Percentiles rank a stretch among this genome's conserved stretches.
phyloP scores from a whole-genome alignment of 768 basidiomycete species.

The Neoboletus subvelutipes region DNA sequence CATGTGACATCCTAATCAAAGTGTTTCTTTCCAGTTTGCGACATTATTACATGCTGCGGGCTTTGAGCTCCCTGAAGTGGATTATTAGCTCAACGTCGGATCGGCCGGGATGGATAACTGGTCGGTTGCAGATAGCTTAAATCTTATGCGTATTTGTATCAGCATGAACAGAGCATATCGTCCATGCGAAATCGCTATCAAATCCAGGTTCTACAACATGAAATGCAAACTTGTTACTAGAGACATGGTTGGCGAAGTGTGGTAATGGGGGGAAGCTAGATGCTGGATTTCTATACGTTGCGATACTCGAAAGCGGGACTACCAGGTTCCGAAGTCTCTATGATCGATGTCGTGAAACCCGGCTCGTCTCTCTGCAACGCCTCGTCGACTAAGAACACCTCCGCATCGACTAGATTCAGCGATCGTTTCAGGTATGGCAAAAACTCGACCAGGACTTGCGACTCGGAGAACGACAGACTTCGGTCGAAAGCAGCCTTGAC shows the following conservation, averaged over 20 bases:
- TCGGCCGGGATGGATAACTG: neutral
- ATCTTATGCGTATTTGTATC: constrained; percentile 11
- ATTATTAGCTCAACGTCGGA: neutral
- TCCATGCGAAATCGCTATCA: neutral
- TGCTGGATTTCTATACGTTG: constrained; percentile 50
- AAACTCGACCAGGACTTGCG: constrained; percentile 65
- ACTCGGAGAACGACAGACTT: constrained; percentile 80
- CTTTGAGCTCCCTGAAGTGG: constrained; percentile 38
- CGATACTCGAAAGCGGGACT: constrained; percentile 84
- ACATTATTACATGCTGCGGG: constrained; percentile 70
- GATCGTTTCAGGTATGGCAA: constrained; percentile 80
- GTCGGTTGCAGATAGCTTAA: neutral
- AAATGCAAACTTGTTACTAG: neutral
- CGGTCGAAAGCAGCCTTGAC: constrained; percentile 79
- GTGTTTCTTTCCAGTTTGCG: constrained; percentile 50
- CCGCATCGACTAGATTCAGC: constrained; percentile 66
- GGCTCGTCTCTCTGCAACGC: constrained; percentile 52
- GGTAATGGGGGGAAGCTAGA: too few relatives aligned
- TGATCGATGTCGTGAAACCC: constrained; percentile 65
- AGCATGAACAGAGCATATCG: neutral
- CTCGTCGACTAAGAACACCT: constrained; percentile 68
- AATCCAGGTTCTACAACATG: neutral
- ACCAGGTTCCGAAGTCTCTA: constrained; percentile 88
- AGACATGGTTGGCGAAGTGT: neutral
- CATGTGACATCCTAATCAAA: neutral